Percentiles rank a stretch among this genome's conserved stretches.
phyloP scores from a whole-genome alignment of 768 basidiomycete species.

The Phylloporus sp. region DNA sequence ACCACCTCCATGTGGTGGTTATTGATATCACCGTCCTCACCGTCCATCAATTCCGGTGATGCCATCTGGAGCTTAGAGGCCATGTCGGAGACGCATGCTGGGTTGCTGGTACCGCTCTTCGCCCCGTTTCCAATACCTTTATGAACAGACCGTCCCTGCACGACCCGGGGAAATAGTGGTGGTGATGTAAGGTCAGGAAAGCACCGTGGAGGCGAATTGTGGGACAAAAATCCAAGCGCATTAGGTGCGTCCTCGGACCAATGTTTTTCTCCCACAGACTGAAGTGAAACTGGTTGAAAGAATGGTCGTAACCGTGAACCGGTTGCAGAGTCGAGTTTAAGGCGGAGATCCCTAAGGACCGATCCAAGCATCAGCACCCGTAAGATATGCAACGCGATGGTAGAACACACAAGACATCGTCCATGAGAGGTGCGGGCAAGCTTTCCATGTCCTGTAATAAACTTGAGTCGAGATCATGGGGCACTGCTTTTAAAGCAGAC shows the following conservation, averaged over 20 bases:
- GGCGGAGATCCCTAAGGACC: constrained; percentile 30
- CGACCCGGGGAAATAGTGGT: constrained; percentile 43
- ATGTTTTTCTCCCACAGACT: constrained; percentile 14
- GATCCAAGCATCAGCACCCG: background rate
- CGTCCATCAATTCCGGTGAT: constrained; percentile 27
- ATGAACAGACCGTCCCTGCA: background rate
- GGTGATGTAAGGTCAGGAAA: constrained; percentile 31
- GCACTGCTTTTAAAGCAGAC: constrained; percentile 18
- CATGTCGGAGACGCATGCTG: constrained; percentile 24
- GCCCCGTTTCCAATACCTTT: background rate
- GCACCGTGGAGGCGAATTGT: constrained; percentile 24
- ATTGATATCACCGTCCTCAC: constrained; percentile 42
- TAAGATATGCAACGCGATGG: background rate
- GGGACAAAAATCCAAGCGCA: constrained; percentile 29
- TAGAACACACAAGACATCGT: constrained; percentile 39
- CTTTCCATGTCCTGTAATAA: constrained; percentile 31
- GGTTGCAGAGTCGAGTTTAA: constrained; percentile 25
- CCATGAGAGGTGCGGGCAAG: constrained; percentile 23
- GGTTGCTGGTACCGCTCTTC: constrained; percentile 3
- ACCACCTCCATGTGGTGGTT: constrained; percentile 52
- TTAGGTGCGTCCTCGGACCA: constrained; percentile 11
- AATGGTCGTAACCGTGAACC: constrained; percentile 22
- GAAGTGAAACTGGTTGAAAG: constrained; percentile 23
- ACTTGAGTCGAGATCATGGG: constrained; percentile 24
- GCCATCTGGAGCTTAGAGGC: constrained; percentile 21